Evolutionary conservation across 1,284 basidiomycete genomes (phyloP).

Genomic region (Ceratobasidium theobromae): DNA sequence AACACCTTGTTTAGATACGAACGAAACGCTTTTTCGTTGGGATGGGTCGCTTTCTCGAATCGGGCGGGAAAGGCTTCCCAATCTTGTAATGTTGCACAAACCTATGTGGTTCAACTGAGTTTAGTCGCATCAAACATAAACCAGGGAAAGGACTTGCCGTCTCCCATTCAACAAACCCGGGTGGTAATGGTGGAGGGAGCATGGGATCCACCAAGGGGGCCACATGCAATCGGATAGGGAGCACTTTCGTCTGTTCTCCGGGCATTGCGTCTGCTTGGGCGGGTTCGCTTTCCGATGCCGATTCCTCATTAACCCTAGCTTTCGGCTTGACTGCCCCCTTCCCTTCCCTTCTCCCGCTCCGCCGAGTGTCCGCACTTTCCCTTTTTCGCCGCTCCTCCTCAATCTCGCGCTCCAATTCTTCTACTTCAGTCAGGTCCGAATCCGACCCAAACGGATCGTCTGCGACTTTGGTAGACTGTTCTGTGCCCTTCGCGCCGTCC

Average conservation of each 20-base stretch:
- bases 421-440: conserved; percentile 36
- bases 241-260: conserved; percentile 24
- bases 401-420: conserved; percentile 33
- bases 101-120: conserved; percentile 49
- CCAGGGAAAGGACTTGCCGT: conserved; percentile 54
- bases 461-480: conserved; percentile 4
- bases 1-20: conserved; percentile 62
- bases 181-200: conserved; percentile 43
- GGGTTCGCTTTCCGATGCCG: conserved; percentile 18
- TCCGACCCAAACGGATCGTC: conserved; percentile 34
- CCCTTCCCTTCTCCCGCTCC: conserved; percentile 32
- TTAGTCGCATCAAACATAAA: conserved; percentile 17
- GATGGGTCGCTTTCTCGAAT: conserved; percentile 75
- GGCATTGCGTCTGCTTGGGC: conserved; percentile 36
- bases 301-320: conserved; percentile 39
- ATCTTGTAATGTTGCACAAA: conserved; percentile 75
- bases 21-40: conserved; percentile 76
- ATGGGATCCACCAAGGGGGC: conserved; percentile 27
- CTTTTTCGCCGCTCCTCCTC: conserved; percentile 36
- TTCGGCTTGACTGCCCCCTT: conserved; percentile 35
- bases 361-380: conserved; percentile 31
- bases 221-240: conserved; percentile 35
- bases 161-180: conserved; percentile 78
- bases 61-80: conserved; percentile 74
- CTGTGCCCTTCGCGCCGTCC: conserved; percentile 6